Conservation (phyloP, 208 protist species). For the Trypanosoma mega region DNA sequence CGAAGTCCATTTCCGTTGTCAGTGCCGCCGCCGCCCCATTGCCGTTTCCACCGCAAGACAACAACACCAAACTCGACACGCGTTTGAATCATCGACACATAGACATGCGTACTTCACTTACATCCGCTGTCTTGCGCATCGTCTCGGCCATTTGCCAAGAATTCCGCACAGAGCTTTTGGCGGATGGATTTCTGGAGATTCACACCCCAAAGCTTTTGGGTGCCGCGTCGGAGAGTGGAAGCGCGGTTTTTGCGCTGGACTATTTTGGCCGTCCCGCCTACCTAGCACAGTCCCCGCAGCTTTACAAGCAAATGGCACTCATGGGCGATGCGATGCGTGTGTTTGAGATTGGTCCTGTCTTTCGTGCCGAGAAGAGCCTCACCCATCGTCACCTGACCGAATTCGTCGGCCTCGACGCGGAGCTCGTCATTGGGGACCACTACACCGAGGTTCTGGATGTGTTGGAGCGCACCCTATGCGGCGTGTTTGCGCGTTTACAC, state of each 20-base stretch:
- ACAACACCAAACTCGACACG: conserved; percentile 83
- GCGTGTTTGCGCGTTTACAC: too few species aligned
- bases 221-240: conserved; percentile 93
- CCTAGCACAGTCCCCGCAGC: conserved; percentile 98
- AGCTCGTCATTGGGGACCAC: conserved; percentile 96
- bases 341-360: conserved; percentile 96
- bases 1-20: conserved; percentile 39
- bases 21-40: conserved; percentile 53
- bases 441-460: conserved; percentile 98
- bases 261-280: conserved; percentile 88
- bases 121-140: conserved; percentile 92
- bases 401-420: conserved; percentile 98
- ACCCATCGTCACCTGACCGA: conserved; percentile 99
- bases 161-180: conserved; percentile 90
- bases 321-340: conserved; percentile 92
- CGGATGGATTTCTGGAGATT: conserved; percentile 96
- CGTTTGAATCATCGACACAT: conserved; percentile 96
- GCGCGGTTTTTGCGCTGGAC: conserved; percentile 70
- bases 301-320: conserved; percentile 99
- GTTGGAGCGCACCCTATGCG: conserved; percentile 92
- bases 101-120: conserved; percentile 95
- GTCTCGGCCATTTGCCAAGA: conserved; percentile 73
- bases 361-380: conserved; percentile 97
- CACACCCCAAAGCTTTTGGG: conserved; percentile 99
- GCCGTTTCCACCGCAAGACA: conserved; percentile 88